Conservation (phyloP, 345 rosid species). For the Rubroshorea leprosula region DNA sequence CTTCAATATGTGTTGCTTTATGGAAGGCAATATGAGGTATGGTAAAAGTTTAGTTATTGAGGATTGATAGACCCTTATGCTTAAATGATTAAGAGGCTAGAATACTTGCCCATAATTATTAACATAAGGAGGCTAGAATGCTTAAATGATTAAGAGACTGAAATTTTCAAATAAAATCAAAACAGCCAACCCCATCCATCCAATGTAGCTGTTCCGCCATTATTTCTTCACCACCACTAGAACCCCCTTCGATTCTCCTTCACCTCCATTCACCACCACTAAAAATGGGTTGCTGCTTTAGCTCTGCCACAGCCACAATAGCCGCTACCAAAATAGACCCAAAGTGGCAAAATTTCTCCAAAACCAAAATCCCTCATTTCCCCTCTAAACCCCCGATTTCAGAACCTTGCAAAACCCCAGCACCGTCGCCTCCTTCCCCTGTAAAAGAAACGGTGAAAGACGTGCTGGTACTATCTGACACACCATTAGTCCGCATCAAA, state of each 20-base stretch:
- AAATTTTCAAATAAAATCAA: conserved; percentile 5
- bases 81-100: no score
- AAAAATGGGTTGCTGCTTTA: conserved; percentile 14
- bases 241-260: not conserved
- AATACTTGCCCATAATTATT: no score
- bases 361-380: not conserved
- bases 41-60: no score
- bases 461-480: conserved; percentile 52
- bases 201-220: not conserved
- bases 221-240: no score
- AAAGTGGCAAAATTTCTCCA: not conserved
- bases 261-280: not conserved
- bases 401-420: not conserved
- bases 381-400: not conserved
- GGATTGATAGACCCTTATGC: no score
- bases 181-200: conserved; percentile 1
- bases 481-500: conserved; percentile 22
- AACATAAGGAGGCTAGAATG: no score
- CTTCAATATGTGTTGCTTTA: no score
- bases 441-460: conserved; percentile 74
- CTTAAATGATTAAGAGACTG: no score
- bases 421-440: conserved; percentile 19
- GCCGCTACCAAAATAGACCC: not conserved
- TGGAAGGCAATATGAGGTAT: no score
- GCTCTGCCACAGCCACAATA: not conserved